A percentile compares a stretch with the other conserved stretches of the same genome.
phyloP scores from a whole-genome alignment of 116 monocot genomes.

The Iris pallida region DNA sequence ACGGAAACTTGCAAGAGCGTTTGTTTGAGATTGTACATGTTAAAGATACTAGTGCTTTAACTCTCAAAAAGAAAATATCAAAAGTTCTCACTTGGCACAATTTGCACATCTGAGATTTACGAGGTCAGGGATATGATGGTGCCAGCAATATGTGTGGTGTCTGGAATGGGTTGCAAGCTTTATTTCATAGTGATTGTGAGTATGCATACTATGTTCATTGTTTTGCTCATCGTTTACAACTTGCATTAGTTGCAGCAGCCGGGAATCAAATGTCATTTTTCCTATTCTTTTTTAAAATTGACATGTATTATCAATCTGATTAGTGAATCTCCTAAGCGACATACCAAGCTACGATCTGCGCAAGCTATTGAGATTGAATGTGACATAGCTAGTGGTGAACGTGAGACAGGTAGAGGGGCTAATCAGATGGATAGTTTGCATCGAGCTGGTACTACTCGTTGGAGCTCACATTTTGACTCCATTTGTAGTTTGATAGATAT shows the following conservation, averaged over 20 bases:
- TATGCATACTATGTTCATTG: neutral
- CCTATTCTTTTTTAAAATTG: neutral
- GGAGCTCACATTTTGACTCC: neutral
- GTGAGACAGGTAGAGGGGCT: neutral
- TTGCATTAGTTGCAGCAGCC: neutral
- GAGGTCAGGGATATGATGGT: neutral
- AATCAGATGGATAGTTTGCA: neutral
- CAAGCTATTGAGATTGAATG: neutral
- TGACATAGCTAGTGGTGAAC: neutral
- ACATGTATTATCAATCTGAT: neutral
- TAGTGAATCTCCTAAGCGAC: neutral
- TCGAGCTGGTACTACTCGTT: neutral
- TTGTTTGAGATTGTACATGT: neutral
- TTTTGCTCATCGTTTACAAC: neutral
- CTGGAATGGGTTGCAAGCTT: neutral
- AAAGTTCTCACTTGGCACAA: neutral
- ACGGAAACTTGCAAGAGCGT: neutral
- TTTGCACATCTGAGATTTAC: neutral
- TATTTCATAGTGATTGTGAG: neutral
- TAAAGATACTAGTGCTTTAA: neutral
- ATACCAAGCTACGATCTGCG: neutral
- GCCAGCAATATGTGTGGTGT: neutral
- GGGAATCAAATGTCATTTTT: neutral
- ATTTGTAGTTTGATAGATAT: neutral
- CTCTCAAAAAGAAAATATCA: neutral